Base-by-base conservation (phyloP, 2,329 filamentous ascomycete genomes). In the Fonsecaea erecta region DNA sequence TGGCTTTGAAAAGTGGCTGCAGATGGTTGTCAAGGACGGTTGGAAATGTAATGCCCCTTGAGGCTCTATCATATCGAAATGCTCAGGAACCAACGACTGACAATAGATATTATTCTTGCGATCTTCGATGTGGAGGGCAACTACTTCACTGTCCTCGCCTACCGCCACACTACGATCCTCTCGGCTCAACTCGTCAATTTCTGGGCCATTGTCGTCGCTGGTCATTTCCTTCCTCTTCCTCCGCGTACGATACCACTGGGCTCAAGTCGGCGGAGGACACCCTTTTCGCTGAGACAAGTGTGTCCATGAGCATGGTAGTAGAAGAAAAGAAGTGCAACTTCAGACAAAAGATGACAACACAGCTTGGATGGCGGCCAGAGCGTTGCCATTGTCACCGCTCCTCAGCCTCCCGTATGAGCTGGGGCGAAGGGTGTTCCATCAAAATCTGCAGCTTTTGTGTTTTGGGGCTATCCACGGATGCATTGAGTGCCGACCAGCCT, bases 141-240 rank as follows among this genome's bases (percentile, higher is more conserved):
- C 81, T 99, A 97, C 83, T 98, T 98, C 76, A 93, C 93, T 73
- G 94, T 99, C 57, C 85, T 97, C 56, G 95, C 94, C 4, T 99
- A 98, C 81, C 86, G 90, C 65, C 88, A 96, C 82, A 97, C 94
- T 61, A 97, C 93, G 74, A 90, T 97, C 72, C 85, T 98, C 55
- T 95, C 90, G 21, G 93, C 93, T 16, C 93, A 98, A 83, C 85
- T 99, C 59, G 92, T 99, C 80, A 97, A 97, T 84, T 98, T 98
- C 81, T 98, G 94, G 94, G 91, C 93, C 72, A 98, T 99, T 71
- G 91, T 96, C 57, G 88, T 94, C 68, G 95, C 99, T 24, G 21
- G 75, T 90, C 67, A 80, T 97, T 70, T 97, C 92, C 30, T 93
- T 96, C 79, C 71, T 88, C 69, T 83, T 97, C 72, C 86, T 99